These are phyloP conservation scores for Chiua virens DNA, from an alignment of 768 basidiomycete genomes.

Conservation along the genomic window DNA sequence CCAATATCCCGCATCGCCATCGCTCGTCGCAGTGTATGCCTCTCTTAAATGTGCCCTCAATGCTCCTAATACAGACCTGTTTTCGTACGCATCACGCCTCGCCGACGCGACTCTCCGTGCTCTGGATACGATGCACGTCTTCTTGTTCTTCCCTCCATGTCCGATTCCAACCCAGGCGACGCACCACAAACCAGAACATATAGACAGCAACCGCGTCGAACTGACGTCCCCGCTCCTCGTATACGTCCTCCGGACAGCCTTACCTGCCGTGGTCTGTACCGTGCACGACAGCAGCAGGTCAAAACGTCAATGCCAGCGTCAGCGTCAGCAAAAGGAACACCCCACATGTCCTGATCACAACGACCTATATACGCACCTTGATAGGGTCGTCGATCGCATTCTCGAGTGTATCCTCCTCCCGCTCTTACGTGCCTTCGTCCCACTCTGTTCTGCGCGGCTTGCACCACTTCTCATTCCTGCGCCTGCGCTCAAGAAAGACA, in stretches of 20 bases:
- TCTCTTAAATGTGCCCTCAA: slow-evolving; percentile 22
- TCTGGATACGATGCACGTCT: slow-evolving; percentile 15
- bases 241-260: slow-evolving; percentile 19
- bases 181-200: slow-evolving; percentile 7
- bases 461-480: slow-evolving; percentile 2
- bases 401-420: slow-evolving; percentile 22
- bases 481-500: not conserved
- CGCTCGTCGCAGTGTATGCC: slow-evolving; percentile 20
- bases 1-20: slow-evolving; percentile 21
- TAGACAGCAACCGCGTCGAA: slow-evolving; percentile 18
- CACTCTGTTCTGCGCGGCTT: slow-evolving; percentile 22
- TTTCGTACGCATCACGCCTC: slow-evolving; percentile 10
- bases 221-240: slow-evolving; percentile 24
- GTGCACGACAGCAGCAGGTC: slow-evolving; percentile 7
- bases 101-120: slow-evolving; percentile 20
- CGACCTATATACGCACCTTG: slow-evolving; percentile 5
- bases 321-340: not conserved
- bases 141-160: slow-evolving; percentile 17
- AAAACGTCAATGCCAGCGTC: slow-evolving; percentile 14
- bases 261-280: slow-evolving; percentile 17
- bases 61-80: slow-evolving; percentile 3
- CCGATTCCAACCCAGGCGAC: not conserved
- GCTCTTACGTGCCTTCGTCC: slow-evolving; percentile 16
- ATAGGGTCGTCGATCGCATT: slow-evolving; percentile 16
- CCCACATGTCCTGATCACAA: no score